Conservation (phyloP, 108 stramenopile genomes). For the Cyclotella cryptica region DNA sequence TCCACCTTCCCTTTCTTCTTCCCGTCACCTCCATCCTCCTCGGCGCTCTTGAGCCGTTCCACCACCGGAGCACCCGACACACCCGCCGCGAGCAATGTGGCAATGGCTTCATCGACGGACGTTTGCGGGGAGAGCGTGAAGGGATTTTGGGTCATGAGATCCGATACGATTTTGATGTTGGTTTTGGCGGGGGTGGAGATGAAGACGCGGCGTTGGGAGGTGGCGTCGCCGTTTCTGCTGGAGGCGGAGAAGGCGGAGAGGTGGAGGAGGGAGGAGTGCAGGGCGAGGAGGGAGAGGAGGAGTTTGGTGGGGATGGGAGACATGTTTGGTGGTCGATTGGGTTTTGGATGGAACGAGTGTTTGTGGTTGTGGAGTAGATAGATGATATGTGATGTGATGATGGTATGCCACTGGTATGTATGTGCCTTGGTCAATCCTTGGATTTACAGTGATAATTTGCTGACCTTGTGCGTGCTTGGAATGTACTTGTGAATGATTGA, state of each 20-base stretch:
- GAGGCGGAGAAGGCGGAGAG: not conserved
- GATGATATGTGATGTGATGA: no score
- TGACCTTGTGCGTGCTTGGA: no score
- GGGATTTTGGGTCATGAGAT: conserved; percentile 49
- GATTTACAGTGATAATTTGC: no score
- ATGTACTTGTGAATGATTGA: no score
- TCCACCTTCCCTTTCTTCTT: conserved; percentile 31
- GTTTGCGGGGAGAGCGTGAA: conserved; percentile 42
- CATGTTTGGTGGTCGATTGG: not conserved
- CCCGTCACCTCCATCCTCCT: not conserved
- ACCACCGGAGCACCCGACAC: conserved; percentile 53
- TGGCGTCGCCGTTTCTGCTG: not conserved
- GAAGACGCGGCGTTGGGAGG: conserved; percentile 43
- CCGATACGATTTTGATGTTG: conserved; percentile 44
- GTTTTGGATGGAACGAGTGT: no score
- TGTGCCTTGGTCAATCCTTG: no score
- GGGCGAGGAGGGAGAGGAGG: not conserved
- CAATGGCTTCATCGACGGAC: conserved; percentile 51
- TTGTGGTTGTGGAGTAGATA: no score
- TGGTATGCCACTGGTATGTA: no score
- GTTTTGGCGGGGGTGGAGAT: conserved; percentile 34
- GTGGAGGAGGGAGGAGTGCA: not conserved
- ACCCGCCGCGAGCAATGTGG: conserved; percentile 36
- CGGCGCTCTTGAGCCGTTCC: conserved; percentile 43
- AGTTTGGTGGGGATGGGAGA: not conserved